Evolutionary conservation across 441 rosid species (phyloP), one percentile per base, ranked within the genome.

Genomic region (Aleurites moluccanus): DNA sequence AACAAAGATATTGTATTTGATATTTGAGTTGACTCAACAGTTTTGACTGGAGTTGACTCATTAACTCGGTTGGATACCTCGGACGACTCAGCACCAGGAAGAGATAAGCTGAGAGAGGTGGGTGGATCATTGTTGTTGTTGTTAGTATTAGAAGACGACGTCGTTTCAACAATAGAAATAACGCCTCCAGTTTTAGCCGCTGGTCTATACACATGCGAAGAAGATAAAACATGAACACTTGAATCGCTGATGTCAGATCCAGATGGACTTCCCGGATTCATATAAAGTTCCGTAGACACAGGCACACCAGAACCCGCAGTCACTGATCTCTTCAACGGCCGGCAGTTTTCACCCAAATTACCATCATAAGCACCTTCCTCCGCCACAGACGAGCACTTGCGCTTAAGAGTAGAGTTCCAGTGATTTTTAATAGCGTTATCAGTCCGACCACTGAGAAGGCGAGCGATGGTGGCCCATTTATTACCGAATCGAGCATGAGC

Each of bases 381-480:
- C 69, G 42, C 56, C 75, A 78, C 15, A 76, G 82, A 14, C 83
- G 75, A 74, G 81, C 86, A 93, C 85, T 92, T 92, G n/a, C 94
- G 61, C 82, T 91, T 90, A 11, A 91, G 84, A 0, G 93, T 88
- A 23, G 92, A 89, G 86, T 91, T 91, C 96, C 96, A 89, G 80
- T 90, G 97, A 77, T 91, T 90, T 78, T 91, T 91, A 25, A 91
- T 87, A 45, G 91, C 88, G 91, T 91, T 90, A 81, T 90, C 97
- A 2, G 97, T 91, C 13, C 91, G 91, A 33, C 94, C 97, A 66
- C 81, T 86, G 55, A 91, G 89, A 49, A 90, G 86, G 4, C 92
- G 85, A 2, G 97, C 86, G 73, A 91, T 91, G 30, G 94, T 88
- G 16, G 97, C 97, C 97, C 97, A 91, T 84, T 86, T 91, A 85